phyloP scores from a whole-genome alignment of 495 filamentous ascomycete genomes.

The Podospora comata region DNA sequence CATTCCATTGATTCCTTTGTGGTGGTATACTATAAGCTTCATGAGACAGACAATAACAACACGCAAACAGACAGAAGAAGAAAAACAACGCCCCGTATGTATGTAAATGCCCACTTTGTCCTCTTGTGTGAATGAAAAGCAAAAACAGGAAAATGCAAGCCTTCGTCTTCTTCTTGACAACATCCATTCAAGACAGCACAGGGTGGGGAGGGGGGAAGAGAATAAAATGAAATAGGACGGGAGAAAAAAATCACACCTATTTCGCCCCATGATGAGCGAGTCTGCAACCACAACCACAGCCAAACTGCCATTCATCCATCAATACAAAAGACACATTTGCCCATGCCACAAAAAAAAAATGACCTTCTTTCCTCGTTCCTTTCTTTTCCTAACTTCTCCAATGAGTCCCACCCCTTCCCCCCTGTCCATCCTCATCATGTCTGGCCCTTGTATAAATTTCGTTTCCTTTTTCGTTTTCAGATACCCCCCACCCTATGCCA shows the following conservation, averaged over 20 bases:
- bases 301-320: conserved; percentile 10
- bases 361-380: not conserved
- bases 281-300: conserved; percentile 1
- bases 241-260: not conserved
- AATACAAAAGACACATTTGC: not conserved
- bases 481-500: not conserved
- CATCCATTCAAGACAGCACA: not conserved
- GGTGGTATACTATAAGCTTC: not conserved
- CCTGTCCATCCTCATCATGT: not conserved
- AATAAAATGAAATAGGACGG: no score
- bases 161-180: not conserved
- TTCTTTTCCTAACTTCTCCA: not conserved
- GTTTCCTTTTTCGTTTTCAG: not conserved
- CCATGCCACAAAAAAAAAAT: not conserved
- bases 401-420: no score
- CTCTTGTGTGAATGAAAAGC: not conserved
- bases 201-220: no score
- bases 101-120: not conserved
- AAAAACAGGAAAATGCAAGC: not conserved
- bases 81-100: not conserved
- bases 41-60: not conserved
- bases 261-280: not conserved
- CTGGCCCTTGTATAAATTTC: not conserved
- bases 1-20: not conserved
- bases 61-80: not conserved